Percentiles rank a stretch among this genome's conserved stretches.
phyloP scores from a whole-genome alignment of 1,139 yeast genomes.

The Kodamaea fungicola region DNA sequence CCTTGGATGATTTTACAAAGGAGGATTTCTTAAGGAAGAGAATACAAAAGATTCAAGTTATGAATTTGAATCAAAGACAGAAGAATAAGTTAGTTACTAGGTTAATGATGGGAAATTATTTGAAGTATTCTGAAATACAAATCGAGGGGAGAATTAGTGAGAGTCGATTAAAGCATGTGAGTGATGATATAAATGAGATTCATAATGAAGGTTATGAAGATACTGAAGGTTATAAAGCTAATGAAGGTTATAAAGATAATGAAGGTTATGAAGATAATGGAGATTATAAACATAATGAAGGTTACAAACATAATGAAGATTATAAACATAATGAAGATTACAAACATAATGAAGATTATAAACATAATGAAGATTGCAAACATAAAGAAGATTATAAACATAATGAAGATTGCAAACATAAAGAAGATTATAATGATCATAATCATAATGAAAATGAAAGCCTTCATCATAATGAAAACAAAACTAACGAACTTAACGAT shows the following conservation, averaged over 20 bases:
- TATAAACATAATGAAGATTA: too few species aligned
- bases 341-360: neutral
- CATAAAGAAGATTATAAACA: neutral
- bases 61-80: constrained; percentile 44
- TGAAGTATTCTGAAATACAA: constrained; percentile 31
- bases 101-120: constrained; percentile 73
- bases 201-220: too few species aligned
- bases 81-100: constrained; percentile 66
- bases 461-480: neutral
- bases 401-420: neutral
- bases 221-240: too few species aligned
- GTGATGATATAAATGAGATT: too few species aligned
- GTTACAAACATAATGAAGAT: too few species aligned
- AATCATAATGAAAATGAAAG: neutral
- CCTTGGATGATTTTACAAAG: constrained; percentile 49
- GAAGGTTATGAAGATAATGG: too few species aligned
- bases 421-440: neutral
- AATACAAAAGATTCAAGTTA: constrained; percentile 54
- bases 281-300: too few species aligned
- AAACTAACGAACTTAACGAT: neutral
- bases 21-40: constrained; percentile 52
- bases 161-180: neutral
- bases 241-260: too few species aligned
- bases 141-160: neutral
- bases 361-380: neutral